phyloP scores from a whole-genome alignment of 495 filamentous ascomycete genomes.

The Lophium mytilinum region DNA sequence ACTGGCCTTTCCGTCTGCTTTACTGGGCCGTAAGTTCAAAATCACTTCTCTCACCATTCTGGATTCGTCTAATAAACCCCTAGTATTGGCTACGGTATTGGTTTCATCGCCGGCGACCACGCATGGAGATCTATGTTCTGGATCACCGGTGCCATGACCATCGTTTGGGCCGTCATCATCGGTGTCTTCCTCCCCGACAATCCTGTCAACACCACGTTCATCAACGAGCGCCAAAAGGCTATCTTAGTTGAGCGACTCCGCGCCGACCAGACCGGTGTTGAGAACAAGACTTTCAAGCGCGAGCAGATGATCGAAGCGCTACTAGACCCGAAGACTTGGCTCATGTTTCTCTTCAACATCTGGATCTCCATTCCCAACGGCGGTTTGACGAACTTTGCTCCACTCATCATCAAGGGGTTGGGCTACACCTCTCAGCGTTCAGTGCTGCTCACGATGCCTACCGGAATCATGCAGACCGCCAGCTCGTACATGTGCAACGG shows the following conservation, averaged over 20 bases:
- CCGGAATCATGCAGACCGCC: constrained; percentile 38
- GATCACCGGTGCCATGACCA: constrained; percentile 42
- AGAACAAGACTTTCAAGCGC: constrained; percentile 24
- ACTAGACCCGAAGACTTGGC: constrained; percentile 53
- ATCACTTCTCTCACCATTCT: no score
- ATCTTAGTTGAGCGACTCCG: constrained; percentile 23
- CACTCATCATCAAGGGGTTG: constrained; percentile 54
- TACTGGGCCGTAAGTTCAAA: constrained; percentile 32
- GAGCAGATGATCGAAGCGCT: constrained; percentile 50
- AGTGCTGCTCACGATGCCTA: constrained; percentile 50
- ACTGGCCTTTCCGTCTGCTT: constrained; percentile 30
- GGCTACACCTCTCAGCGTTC: constrained; percentile 48
- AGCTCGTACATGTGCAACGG: constrained; percentile 19
- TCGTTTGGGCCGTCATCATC: constrained; percentile 36
- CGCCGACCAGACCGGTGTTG: constrained; percentile 26
- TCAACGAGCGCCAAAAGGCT: constrained; percentile 20
- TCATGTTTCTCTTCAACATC: constrained; percentile 53
- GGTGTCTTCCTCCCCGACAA: constrained; percentile 39
- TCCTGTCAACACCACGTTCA: constrained; percentile 39
- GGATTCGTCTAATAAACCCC: no score
- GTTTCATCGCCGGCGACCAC: constrained; percentile 22
- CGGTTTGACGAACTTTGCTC: constrained; percentile 53
- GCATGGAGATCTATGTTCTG: constrained; percentile 26
- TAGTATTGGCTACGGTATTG: constrained; percentile 44
- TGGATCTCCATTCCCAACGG: constrained; percentile 48